Evolutionary conservation across 768 basidiomycete species (phyloP).

Genomic region (Pisolithus sp.): DNA sequence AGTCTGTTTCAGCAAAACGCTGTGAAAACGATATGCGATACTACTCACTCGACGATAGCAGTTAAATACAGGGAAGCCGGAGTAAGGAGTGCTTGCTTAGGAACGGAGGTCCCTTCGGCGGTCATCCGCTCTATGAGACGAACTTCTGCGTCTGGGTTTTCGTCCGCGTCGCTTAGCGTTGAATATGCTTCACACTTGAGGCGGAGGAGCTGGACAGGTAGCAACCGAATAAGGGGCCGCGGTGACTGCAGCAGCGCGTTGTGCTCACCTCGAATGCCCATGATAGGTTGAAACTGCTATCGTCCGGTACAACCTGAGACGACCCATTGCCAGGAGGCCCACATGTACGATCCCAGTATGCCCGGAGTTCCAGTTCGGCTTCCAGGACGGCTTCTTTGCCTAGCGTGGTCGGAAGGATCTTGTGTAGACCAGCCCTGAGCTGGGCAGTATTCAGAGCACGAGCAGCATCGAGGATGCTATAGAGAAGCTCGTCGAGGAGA

Average conservation of each 20-base stretch:
- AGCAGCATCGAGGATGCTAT: conserved; percentile 59
- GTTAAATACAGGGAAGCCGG: conserved; percentile 88
- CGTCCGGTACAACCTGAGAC: conserved; percentile 33
- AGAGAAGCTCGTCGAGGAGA: conserved; percentile 78
- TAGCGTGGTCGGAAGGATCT: conserved; percentile 68
- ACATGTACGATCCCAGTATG: conserved; percentile 75
- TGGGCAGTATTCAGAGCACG: conserved; percentile 68
- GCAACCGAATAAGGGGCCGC: conserved; percentile 1
- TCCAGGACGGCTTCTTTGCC: conserved; percentile 91
- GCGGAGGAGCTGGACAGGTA: conserved; percentile 54
- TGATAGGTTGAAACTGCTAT: conserved; percentile 61
- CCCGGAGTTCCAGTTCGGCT: conserved; percentile 86
- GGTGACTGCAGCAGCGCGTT: background rate
- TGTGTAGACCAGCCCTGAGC: conserved; percentile 65
- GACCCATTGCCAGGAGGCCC: conserved; percentile 27
- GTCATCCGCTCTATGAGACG: conserved; percentile 59
- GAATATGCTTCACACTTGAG: conserved; percentile 89
- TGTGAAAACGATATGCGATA: conserved; percentile 18
- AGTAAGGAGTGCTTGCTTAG: conserved; percentile 51
- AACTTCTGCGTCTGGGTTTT: conserved; percentile 59
- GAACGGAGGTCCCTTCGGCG: conserved; percentile 45
- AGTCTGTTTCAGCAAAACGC: conserved; percentile 19
- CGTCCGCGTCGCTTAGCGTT: conserved; percentile 73
- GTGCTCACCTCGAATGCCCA: conserved; percentile 65
- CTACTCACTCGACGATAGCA: conserved; percentile 82